phyloP scores from a whole-genome alignment of 345 rosid species.

The Conringia planisiliqua region DNA sequence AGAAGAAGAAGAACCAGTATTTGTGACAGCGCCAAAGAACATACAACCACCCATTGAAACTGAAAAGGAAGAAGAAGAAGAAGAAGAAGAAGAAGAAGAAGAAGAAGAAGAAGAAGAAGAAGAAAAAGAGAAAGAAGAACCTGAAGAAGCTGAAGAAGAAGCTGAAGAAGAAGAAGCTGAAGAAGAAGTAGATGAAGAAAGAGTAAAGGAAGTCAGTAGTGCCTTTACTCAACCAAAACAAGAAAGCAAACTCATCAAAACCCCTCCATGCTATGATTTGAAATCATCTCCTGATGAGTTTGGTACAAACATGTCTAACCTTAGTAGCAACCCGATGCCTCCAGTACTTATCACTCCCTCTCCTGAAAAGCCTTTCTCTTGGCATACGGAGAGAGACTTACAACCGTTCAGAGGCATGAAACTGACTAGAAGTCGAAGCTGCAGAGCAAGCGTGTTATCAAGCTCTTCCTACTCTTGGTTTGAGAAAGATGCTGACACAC shows the following conservation, averaged over 20 bases:
- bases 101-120: neutral
- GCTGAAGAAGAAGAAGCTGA: neutral
- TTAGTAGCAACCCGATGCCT: slow-evolving; percentile 40
- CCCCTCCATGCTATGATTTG: slow-evolving; percentile 32
- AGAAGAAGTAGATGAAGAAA: slow-evolving; percentile 19
- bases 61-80: neutral
- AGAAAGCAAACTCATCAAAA: slow-evolving; percentile 22
- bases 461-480: slow-evolving; percentile 33
- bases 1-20: neutral
- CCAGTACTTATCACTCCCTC: slow-evolving; percentile 34
- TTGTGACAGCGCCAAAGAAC: slow-evolving; percentile 21
- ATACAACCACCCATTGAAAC: neutral
- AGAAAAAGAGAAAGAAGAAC: slow-evolving; percentile 8
- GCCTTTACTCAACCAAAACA: slow-evolving; percentile 33
- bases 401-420: slow-evolving; percentile 36
- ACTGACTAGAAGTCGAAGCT: slow-evolving; percentile 62
- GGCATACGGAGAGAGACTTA: slow-evolving; percentile 41
- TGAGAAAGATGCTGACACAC: slow-evolving; percentile 40
- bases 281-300: slow-evolving; percentile 34
- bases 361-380: slow-evolving; percentile 40
- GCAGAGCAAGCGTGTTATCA: slow-evolving; percentile 46
- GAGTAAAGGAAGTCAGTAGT: slow-evolving; percentile 12
- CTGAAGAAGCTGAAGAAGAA: neutral
- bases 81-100: neutral
- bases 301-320: slow-evolving; percentile 46